phyloP scores from a whole-genome alignment of 352 stramenopile species.

The Phytophthora fragariae region DNA sequence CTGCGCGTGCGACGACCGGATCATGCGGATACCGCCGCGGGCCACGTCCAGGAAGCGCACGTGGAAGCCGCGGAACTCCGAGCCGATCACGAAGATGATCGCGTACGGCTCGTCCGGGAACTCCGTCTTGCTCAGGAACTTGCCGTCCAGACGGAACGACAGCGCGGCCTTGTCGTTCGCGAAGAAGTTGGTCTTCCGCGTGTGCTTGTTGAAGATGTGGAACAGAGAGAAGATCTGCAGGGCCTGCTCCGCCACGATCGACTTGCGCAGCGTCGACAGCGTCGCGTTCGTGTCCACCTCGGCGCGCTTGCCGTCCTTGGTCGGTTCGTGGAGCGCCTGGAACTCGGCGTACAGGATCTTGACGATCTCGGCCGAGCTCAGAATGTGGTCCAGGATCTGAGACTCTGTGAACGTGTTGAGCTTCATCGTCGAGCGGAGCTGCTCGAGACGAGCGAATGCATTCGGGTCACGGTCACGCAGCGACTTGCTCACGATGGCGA shows the following conservation, averaged over 20 bases:
- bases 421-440: slow-evolving; percentile 86
- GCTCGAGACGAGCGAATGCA: slow-evolving; percentile 78
- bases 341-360: slow-evolving; percentile 87
- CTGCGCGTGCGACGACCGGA: slow-evolving; percentile 75
- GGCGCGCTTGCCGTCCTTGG: slow-evolving; percentile 36
- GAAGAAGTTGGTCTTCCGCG: slow-evolving; percentile 90
- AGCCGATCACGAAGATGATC: slow-evolving; percentile 95
- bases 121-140: slow-evolving; percentile 78
- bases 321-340: slow-evolving; percentile 68
- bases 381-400: slow-evolving; percentile 88
- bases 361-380: slow-evolving; percentile 72
- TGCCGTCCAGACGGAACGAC: slow-evolving; percentile 75
- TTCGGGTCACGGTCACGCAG: slow-evolving; percentile 78
- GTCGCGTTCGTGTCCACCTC: slow-evolving; percentile 58
- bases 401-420: slow-evolving; percentile 90
- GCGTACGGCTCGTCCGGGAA: slow-evolving; percentile 92
- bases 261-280: slow-evolving; percentile 77
- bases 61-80: slow-evolving; percentile 98
- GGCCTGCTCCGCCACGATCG: slow-evolving; percentile 76
- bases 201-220: slow-evolving; percentile 85
- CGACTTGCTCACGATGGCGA: slow-evolving; percentile 81
- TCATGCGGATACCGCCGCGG: slow-evolving; percentile 95
- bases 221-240: slow-evolving; percentile 86
- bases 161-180: slow-evolving; percentile 80
- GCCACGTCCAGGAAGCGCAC: slow-evolving; percentile 98